A percentile compares a stretch with the other conserved stretches of the same genome.
Conservation (phyloP, 2,329 filamentous ascomycete genomes). For the Sporothrix protearum region DNA sequence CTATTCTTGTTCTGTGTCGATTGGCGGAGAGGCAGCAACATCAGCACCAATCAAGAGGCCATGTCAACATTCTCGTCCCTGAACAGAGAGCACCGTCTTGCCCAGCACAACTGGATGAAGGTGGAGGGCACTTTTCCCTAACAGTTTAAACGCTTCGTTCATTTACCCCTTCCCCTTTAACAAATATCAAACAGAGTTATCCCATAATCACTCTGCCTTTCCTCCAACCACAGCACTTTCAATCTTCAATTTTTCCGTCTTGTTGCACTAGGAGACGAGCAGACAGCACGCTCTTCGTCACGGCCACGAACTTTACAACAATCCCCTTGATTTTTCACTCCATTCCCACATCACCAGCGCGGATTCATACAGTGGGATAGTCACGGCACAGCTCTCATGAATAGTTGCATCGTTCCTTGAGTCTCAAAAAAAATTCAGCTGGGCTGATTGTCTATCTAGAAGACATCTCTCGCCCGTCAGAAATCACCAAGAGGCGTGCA, state of each 20-base stretch:
- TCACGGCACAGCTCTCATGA: not conserved
- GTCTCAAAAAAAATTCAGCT: slow-evolving; percentile 2
- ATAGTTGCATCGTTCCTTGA: not conserved
- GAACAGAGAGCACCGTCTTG: slow-evolving; percentile 19
- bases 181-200: not conserved
- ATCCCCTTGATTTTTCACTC: not conserved
- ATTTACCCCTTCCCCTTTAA: not conserved
- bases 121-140: not conserved
- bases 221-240: not conserved
- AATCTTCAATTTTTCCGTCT: slow-evolving; percentile 10
- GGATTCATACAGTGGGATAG: not conserved
- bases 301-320: not conserved
- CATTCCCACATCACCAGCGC: not conserved
- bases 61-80: slow-evolving; percentile 18
- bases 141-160: not conserved
- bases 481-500: not conserved
- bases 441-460: not conserved
- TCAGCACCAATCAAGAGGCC: slow-evolving; percentile 22
- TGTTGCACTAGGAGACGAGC: not conserved
- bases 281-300: not conserved
- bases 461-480: not conserved
- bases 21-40: slow-evolving; percentile 20
- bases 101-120: not conserved
- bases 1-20: slow-evolving; percentile 5
- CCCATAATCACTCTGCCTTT: not conserved